A percentile compares a stretch with the other conserved stretches of the same genome.
These are phyloP conservation scores for Penicillium hordei DNA, from an alignment of 2,329 filamentous ascomycete genomes.

Conservation along the genomic window DNA sequence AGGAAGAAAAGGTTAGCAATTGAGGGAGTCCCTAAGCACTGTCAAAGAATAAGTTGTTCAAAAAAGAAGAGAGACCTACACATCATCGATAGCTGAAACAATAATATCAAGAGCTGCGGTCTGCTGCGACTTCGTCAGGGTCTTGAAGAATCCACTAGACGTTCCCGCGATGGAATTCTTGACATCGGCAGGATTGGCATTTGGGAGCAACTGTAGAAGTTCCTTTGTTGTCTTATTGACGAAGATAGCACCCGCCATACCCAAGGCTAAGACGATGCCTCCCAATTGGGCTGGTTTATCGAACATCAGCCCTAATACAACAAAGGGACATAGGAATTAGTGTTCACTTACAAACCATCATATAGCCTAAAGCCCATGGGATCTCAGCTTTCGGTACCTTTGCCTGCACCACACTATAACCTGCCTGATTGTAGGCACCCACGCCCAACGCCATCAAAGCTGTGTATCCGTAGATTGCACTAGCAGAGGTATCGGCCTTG, in stretches of 20 bases:
- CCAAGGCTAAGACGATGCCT: background rate
- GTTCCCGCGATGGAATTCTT: background rate
- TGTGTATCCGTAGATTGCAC: background rate
- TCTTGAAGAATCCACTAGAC: background rate
- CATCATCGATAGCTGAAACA: background rate
- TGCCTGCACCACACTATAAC: background rate
- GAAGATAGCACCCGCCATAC: background rate
- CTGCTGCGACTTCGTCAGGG: background rate
- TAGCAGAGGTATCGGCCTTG: background rate
- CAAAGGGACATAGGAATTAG: background rate
- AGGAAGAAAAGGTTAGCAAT: background rate
- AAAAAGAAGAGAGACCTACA: background rate
- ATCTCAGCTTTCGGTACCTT: background rate
- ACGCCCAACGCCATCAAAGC: background rate
- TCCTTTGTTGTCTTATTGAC: background rate
- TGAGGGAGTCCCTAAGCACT: too few species aligned
- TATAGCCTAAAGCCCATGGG: background rate
- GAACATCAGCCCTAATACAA: background rate
- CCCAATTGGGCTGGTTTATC: background rate
- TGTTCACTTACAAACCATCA: background rate
- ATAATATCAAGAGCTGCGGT: background rate
- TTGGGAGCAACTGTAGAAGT: background rate
- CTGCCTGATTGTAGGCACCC: background rate
- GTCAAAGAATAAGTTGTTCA: background rate
- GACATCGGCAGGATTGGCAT: background rate